Conservation (phyloP, 2,329 filamentous ascomycete species). For the Phialemoniopsis sp. region DNA sequence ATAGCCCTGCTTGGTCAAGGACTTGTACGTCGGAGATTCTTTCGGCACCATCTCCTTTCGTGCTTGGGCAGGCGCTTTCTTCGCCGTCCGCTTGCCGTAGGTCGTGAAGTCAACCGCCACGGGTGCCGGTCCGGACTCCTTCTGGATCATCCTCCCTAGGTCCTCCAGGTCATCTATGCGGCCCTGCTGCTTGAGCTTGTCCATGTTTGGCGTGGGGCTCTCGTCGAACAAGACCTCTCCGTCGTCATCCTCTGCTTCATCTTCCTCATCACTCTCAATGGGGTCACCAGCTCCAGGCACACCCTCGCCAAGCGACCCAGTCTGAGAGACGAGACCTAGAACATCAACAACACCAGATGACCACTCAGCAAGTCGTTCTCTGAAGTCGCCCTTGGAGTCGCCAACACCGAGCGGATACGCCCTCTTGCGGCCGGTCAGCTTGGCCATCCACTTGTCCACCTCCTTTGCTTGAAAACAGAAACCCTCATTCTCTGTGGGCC, state of each 20-base stretch:
- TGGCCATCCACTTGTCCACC: conserved; percentile 96
- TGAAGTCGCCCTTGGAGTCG: conserved; percentile 74
- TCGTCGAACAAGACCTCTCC: conserved; percentile 46
- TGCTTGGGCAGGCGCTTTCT: conserved; percentile 34
- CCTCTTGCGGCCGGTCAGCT: conserved; percentile 78
- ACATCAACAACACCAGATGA: conserved; percentile 67
- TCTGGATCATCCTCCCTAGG: conserved; percentile 61
- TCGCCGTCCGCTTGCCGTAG: conserved; percentile 48
- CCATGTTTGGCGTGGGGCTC: conserved; percentile 25
- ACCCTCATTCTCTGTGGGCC: conserved; percentile 85
- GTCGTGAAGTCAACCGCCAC: conserved; percentile 87
- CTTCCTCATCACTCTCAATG: conserved; percentile 79
- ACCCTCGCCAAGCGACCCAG: conserved; percentile 56
- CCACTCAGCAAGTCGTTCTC: conserved; percentile 72
- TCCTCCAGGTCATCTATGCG: conserved; percentile 80
- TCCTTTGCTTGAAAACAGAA: conserved; percentile 92
- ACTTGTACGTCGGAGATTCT: conserved; percentile 79
- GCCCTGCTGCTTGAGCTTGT: conserved; percentile 36
- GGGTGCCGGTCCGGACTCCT: conserved; percentile 34
- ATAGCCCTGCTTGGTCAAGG: conserved; percentile 95
- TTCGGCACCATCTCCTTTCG: conserved; percentile 93
- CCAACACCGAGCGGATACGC: conserved; percentile 87
- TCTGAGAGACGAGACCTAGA: conserved; percentile 58
- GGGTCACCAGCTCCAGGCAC: conserved; percentile 79
- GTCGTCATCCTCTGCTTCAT: conserved; percentile 53